Conservation (phyloP, 1,284 basidiomycete species). For the Volvariella volvacea region DNA sequence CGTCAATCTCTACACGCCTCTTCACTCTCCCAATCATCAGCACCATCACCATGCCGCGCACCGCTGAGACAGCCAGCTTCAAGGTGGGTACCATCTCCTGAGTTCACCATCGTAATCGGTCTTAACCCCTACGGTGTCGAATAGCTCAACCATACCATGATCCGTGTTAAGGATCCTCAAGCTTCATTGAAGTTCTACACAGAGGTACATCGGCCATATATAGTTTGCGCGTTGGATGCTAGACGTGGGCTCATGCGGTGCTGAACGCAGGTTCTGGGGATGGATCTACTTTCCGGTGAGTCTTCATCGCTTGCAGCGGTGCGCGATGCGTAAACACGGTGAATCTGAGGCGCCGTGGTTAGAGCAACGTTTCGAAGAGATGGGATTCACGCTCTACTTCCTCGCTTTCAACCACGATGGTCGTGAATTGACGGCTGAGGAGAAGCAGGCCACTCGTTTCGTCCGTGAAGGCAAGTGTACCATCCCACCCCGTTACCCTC, state of each 20-base stretch:
- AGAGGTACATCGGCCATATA: constrained; percentile 34
- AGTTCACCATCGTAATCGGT: not conserved
- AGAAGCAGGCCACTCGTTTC: constrained; percentile 41
- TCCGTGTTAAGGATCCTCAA: constrained; percentile 87
- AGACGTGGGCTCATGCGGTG: constrained; percentile 3
- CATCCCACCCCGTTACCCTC: not conserved
- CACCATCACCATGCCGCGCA: constrained; percentile 47
- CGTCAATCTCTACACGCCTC: not conserved
- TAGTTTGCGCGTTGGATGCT: not conserved
- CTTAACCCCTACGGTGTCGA: not conserved
- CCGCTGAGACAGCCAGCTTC: constrained; percentile 60
- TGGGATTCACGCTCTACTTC: constrained; percentile 82
- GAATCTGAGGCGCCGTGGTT: not conserved
- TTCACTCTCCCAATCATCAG: not conserved
- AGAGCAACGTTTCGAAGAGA: constrained; percentile 48
- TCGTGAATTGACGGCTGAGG: constrained; percentile 37
- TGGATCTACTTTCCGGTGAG: constrained; percentile 72
- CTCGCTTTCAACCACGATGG: constrained; percentile 65
- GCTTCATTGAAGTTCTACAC: constrained; percentile 72
- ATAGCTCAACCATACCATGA: constrained; percentile 88
- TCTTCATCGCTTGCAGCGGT: not conserved
- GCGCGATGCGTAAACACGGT: not conserved
- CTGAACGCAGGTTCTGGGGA: constrained; percentile 61
- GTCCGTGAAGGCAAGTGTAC: constrained; percentile 53
- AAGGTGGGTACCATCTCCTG: constrained; percentile 34